Conservation (phyloP, 2,329 filamentous ascomycete species). For the Akanthomyces lecanii region DNA sequence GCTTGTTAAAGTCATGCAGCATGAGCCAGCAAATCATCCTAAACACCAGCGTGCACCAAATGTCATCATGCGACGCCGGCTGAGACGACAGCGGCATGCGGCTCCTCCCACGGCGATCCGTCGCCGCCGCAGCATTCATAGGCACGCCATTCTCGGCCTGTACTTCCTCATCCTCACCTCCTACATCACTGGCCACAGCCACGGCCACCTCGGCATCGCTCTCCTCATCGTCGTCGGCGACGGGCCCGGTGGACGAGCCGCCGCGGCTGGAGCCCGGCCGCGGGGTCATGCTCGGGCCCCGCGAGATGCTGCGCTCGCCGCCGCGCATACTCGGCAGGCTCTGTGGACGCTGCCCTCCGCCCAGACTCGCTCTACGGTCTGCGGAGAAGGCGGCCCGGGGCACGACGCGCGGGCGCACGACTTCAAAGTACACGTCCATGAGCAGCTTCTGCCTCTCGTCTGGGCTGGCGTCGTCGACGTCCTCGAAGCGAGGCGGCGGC, state of each 20-base stretch:
- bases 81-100: conserved; percentile 26
- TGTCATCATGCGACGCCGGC: conserved; percentile 33
- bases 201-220: background rate
- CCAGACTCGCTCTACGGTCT: conserved; percentile 25
- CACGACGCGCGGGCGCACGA: conserved; percentile 39
- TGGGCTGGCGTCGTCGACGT: conserved; percentile 43
- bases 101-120: conserved; percentile 26
- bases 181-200: background rate
- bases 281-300: background rate
- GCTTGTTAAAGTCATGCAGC: conserved; percentile 53
- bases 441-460: conserved; percentile 47
- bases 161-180: background rate
- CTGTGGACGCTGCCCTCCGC: conserved; percentile 22
- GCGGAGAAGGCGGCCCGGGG: conserved; percentile 29
- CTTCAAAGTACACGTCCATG: conserved; percentile 50
- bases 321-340: conserved; percentile 20
- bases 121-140: conserved; percentile 20
- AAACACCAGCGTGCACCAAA: conserved; percentile 54
- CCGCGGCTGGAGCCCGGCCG: conserved; percentile 9
- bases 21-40: conserved; percentile 56
- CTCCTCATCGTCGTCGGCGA: background rate
- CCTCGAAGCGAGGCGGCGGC: conserved; percentile 34
- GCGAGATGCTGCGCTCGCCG: conserved; percentile 4
- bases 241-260: background rate
- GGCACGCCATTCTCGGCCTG: background rate